Evolutionary conservation across 495 filamentous ascomycete species (phyloP).

Genomic region (Sporormia fimetaria): DNA sequence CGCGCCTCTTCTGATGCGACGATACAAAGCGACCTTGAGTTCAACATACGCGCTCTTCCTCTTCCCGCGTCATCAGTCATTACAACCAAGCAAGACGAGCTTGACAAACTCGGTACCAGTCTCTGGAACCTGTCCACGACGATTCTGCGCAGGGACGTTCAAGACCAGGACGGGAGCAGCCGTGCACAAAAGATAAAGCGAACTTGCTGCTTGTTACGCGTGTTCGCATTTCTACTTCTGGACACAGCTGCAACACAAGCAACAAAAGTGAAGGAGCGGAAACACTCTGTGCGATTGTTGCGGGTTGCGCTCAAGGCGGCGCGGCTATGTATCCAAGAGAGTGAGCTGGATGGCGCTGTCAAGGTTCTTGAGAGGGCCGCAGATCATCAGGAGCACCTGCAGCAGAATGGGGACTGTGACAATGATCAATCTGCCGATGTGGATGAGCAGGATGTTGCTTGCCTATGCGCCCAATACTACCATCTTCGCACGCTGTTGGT

Average conservation of each 20-base stretch:
- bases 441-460: slow-evolving; percentile 22
- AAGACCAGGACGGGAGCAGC: slow-evolving; percentile 1
- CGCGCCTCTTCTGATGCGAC: slow-evolving; percentile 8
- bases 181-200: neutral
- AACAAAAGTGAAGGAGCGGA: slow-evolving; percentile 12
- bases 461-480: slow-evolving; percentile 54
- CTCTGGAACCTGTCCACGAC: slow-evolving; percentile 62
- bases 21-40: slow-evolving; percentile 21
- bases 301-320: slow-evolving; percentile 56
- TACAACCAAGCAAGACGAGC: slow-evolving; percentile 32
- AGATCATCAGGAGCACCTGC: slow-evolving; percentile 47
- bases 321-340: slow-evolving; percentile 49
- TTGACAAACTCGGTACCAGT: slow-evolving; percentile 43
- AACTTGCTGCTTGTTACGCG: slow-evolving; percentile 39
- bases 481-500: slow-evolving; percentile 58
- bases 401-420: slow-evolving; percentile 29
- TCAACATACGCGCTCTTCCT: slow-evolving; percentile 20
- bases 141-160: slow-evolving; percentile 33
- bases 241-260: slow-evolving; percentile 39
- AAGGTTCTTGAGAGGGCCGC: slow-evolving; percentile 53
- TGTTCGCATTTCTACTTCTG: slow-evolving; percentile 61
- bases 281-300: slow-evolving; percentile 42
- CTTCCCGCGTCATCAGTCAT: slow-evolving; percentile 12
- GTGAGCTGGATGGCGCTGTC: slow-evolving; percentile 44
- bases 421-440: slow-evolving; percentile 29